Percentiles rank a stretch among this genome's conserved stretches.
Conservation (phyloP, 192 early-diverging fungal species). For the Entomortierella parvispora region DNA sequence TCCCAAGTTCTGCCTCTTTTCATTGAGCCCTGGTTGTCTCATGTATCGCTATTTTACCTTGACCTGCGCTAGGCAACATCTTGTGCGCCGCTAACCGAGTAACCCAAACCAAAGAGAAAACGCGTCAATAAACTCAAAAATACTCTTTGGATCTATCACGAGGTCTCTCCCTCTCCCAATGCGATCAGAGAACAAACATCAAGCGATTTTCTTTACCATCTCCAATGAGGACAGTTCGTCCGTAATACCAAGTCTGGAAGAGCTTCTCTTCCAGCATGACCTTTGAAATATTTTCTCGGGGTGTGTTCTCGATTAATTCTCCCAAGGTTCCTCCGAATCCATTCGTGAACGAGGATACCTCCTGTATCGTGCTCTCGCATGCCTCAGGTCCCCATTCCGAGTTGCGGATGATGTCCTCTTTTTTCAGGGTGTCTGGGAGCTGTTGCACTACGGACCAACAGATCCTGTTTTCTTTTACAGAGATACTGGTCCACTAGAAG, state of each 20-base stretch:
- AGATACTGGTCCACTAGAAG: slow-evolving; percentile 4
- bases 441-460: slow-evolving; percentile 5
- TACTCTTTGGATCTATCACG: neutral
- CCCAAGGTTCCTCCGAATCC: slow-evolving; percentile 30
- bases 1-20: neutral
- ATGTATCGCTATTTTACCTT: slow-evolving; percentile 16
- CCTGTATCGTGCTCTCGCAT: neutral
- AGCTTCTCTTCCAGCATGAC: slow-evolving; percentile 28
- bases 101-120: neutral
- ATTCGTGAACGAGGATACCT: neutral
- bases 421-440: neutral
- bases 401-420: slow-evolving; percentile 10
- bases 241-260: slow-evolving; percentile 16
- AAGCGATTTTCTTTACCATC: slow-evolving; percentile 14
- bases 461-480: slow-evolving; percentile 9
- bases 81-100: slow-evolving; percentile 8
- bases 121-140: neutral
- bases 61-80: slow-evolving; percentile 29
- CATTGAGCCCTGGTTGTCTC: neutral
- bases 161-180: neutral
- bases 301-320: slow-evolving; percentile 22
- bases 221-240: slow-evolving; percentile 12
- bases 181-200: neutral
- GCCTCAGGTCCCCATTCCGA: slow-evolving; percentile 27
- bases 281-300: slow-evolving; percentile 19